Percentiles rank a stretch among this genome's conserved stretches.
phyloP scores from a whole-genome alignment of 2,329 filamentous ascomycete genomes.

The Thermoascus crustaceus region DNA sequence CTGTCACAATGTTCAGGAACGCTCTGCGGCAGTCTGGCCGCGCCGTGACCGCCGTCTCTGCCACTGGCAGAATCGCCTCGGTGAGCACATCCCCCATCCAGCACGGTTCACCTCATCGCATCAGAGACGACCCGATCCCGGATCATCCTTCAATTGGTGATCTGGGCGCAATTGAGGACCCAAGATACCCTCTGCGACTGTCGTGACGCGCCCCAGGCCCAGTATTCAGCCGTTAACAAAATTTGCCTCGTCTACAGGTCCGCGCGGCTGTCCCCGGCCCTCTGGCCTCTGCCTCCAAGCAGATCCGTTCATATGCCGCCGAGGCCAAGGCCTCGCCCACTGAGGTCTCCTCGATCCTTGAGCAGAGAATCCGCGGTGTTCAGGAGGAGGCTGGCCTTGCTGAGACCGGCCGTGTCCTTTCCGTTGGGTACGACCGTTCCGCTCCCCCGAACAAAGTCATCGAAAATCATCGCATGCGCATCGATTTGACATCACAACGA shows the following conservation, averaged over 20 bases:
- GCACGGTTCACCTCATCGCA: constrained; percentile 38
- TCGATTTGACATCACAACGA: too few relatives aligned
- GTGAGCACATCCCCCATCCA: constrained; percentile 63
- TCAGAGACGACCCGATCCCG: constrained; percentile 30
- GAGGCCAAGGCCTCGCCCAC: constrained; percentile 93
- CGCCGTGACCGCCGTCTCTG: constrained; percentile 88
- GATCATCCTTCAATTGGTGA: constrained; percentile 14
- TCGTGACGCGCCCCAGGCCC: constrained; percentile 15
- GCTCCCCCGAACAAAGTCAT: constrained; percentile 17
- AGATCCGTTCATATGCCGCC: constrained; percentile 79
- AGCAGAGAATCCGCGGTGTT: constrained; percentile 97
- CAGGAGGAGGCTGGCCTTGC: constrained; percentile 93
- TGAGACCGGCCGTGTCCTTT: constrained; percentile 98
- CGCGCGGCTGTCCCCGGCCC: constrained; percentile 77
- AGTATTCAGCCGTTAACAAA: constrained; percentile 45
- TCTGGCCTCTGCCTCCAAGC: constrained; percentile 61
- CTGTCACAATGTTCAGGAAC: constrained; percentile 85
- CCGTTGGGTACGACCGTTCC: constrained; percentile 75
- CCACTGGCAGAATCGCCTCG: constrained; percentile 80
- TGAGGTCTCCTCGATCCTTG: constrained; percentile 98
- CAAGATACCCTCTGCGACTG: constrained; percentile 15
- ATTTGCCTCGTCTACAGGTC: constrained; percentile 50
- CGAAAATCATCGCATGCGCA: constrained; percentile 16
- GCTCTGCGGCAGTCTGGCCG: constrained; percentile 95
- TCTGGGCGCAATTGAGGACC: constrained; percentile 7